Evolutionary conservation across 2,329 filamentous ascomycete species (phyloP).

Genomic region (Curvularia lunata): DNA sequence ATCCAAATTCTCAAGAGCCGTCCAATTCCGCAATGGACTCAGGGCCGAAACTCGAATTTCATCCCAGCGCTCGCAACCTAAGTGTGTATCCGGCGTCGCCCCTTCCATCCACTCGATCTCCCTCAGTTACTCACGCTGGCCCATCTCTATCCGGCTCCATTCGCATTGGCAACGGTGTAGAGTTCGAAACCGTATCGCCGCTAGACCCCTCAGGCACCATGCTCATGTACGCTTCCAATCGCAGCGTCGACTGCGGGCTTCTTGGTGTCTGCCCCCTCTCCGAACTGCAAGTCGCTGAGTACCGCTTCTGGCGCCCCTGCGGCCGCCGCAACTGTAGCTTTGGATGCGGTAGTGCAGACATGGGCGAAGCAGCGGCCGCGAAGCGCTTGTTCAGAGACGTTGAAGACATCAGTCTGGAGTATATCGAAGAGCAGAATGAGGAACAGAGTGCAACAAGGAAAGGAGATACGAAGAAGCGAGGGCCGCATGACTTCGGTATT

Average conservation of each 20-base stretch:
- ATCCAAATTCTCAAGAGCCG: conserved; percentile 22
- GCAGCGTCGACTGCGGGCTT: conserved; percentile 35
- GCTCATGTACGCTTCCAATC: conserved; percentile 41
- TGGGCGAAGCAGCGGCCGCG: conserved; percentile 41
- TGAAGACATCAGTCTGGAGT: conserved; percentile 21
- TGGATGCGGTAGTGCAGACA: conserved; percentile 37
- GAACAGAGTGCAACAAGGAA: background rate
- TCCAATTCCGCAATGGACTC: conserved; percentile 5
- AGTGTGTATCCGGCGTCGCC: conserved; percentile 3
- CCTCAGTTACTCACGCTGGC: background rate
- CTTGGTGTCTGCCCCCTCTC: conserved; percentile 39
- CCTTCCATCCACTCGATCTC: background rate
- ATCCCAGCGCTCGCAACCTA: conserved; percentile 7
- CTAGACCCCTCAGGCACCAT: conserved; percentile 38
- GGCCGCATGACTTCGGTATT: conserved; percentile 1
- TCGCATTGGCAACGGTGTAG: conserved; percentile 40
- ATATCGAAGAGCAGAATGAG: background rate
- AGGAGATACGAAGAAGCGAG: background rate
- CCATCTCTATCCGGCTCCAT: conserved; percentile 17
- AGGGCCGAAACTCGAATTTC: conserved; percentile 1
- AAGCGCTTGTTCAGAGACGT: conserved; percentile 38
- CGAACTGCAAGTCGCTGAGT: conserved; percentile 46
- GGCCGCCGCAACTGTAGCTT: conserved; percentile 39
- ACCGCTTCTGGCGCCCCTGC: conserved; percentile 47
- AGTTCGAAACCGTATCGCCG: conserved; percentile 31